Evolutionary conservation across 768 basidiomycete species (phyloP), one percentile per base, ranked within the genome.

Genomic region (Boletus subparvulus): DNA sequence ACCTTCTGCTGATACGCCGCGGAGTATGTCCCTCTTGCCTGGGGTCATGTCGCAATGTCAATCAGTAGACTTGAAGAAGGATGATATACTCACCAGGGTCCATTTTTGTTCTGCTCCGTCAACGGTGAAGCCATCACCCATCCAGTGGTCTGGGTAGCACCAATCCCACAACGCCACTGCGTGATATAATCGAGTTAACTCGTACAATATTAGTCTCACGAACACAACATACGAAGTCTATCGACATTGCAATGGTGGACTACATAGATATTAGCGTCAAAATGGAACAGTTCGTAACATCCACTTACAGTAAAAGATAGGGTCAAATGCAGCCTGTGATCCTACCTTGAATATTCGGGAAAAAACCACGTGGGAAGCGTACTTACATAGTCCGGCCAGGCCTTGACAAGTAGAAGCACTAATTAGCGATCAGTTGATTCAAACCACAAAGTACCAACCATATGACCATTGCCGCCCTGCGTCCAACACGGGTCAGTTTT

Each of bases 81-180:
- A 12, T 1, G 19, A 26, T 24, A n/a, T 17, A 39, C 55, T 50
- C 13, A 69, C 69, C 54, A 69, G 45, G 6, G 65, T 70, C 69
- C 66, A 69, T 28, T 50, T 48, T 11, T 62, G 55, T 41, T 54
- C 43, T 16, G 33, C 33, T 8, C 50, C 58, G 10, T 61, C 55
- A 7, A 61, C 6, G 0, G 19, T 54, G 41, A 65, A 70, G 17
- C 70, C 70, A 6, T 45, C 21, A 17, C 50, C 58, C 70, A 70
- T 69, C 69, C 70, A 71, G 37, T 69, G 67, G 6, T 65, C 53
- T 2, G 55, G 47, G 51, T 70, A 70, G 48, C 60, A 67, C 65
- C 70, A 70, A 19, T 70, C 69, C 69, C 69, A 70, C 49, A 70
- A 47, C 10, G 69, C 69, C 28, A 60, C 69, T 70, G 36, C 9